These are phyloP conservation scores for Phytophthora aleatoria DNA, from an alignment of 352 stramenopile species.

Conservation along the genomic window DNA sequence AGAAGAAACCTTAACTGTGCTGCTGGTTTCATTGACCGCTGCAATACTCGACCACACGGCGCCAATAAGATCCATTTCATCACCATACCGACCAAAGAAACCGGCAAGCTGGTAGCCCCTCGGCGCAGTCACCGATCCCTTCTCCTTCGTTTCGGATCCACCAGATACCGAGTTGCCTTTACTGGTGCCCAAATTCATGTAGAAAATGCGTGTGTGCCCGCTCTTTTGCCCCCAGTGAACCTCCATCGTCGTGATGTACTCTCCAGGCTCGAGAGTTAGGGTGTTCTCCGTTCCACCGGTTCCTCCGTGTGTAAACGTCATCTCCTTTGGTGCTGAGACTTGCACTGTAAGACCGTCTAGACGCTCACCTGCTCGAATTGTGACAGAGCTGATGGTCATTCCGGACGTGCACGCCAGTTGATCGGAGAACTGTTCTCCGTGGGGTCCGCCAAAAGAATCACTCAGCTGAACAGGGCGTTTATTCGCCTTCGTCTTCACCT, in stretches of 20 bases:
- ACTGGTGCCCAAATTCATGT: slow-evolving; percentile 17
- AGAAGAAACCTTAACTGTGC: slow-evolving; percentile 1
- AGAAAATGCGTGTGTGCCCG: slow-evolving; percentile 19
- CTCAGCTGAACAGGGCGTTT: slow-evolving; percentile 34
- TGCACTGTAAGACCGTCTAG: slow-evolving; percentile 19
- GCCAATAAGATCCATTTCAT: slow-evolving; percentile 25
- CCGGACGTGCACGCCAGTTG: slow-evolving; percentile 27
- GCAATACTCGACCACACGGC: slow-evolving; percentile 33
- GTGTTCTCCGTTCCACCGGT: slow-evolving; percentile 21
- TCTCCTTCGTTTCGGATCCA: slow-evolving; percentile 22
- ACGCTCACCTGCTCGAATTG: slow-evolving; percentile 32
- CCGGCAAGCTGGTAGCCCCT: slow-evolving; percentile 29
- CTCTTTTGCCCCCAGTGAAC: slow-evolving; percentile 14
- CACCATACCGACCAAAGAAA: slow-evolving; percentile 26
- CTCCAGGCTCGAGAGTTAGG: slow-evolving; percentile 10
- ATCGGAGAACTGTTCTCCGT: slow-evolving; percentile 48
- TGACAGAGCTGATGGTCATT: slow-evolving; percentile 31
- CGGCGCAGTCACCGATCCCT: slow-evolving; percentile 13
- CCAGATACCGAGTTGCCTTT: slow-evolving; percentile 16
- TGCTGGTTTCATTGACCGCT: slow-evolving; percentile 20
- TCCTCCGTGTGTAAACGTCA: slow-evolving; percentile 27
- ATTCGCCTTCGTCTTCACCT: slow-evolving; percentile 17
- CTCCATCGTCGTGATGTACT: slow-evolving; percentile 27
- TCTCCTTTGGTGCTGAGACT: slow-evolving; percentile 18
- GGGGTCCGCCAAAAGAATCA: slow-evolving; percentile 43